Conservation (phyloP, 2,329 filamentous ascomycete species). For the Ascochyta pisi region DNA sequence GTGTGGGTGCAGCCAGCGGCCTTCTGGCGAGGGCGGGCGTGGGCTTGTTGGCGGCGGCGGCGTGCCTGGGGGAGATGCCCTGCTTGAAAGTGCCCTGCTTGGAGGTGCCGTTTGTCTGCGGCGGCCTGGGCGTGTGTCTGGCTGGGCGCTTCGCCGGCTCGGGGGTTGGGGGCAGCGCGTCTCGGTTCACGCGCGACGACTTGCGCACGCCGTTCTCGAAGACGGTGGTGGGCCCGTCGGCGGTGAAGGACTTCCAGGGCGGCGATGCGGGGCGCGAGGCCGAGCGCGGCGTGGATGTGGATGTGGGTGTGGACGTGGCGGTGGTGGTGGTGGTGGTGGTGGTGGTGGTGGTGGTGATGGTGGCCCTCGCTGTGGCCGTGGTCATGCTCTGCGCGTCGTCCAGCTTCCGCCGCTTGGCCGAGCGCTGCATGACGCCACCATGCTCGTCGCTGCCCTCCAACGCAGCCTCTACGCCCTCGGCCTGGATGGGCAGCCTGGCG, state of each 20-base stretch:
- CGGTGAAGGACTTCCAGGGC: slow-evolving; percentile 88
- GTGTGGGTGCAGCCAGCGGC: slow-evolving; percentile 23
- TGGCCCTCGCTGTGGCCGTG: no score
- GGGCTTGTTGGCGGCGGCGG: no score
- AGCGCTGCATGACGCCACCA: slow-evolving; percentile 37
- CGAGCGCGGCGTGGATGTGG: slow-evolving; percentile 38
- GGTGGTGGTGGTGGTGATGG: no score
- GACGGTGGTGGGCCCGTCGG: slow-evolving; percentile 87
- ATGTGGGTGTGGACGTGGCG: neutral
- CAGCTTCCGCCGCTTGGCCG: slow-evolving; percentile 69
- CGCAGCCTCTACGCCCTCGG: slow-evolving; percentile 27
- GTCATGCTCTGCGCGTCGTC: slow-evolving; percentile 23
- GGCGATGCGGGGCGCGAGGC: slow-evolving; percentile 70
- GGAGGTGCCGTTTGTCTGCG: slow-evolving; percentile 39
- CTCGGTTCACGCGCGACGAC: slow-evolving; percentile 63
- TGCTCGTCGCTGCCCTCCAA: slow-evolving; percentile 28
- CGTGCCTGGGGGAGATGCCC: no score
- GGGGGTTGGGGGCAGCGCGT: slow-evolving; percentile 51
- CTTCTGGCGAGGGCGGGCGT: slow-evolving; percentile 17
- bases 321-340: neutral
- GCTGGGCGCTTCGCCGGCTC: slow-evolving; percentile 51
- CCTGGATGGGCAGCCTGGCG: slow-evolving; percentile 24
- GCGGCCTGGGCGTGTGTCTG: slow-evolving; percentile 33
- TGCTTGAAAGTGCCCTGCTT: slow-evolving; percentile 19
- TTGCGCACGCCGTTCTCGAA: slow-evolving; percentile 68